Percentiles rank a stretch among this genome's conserved stretches.
Evolutionary conservation across 306 rosid genomes (phyloP).

Genomic region (Calophaca sinica): DNA sequence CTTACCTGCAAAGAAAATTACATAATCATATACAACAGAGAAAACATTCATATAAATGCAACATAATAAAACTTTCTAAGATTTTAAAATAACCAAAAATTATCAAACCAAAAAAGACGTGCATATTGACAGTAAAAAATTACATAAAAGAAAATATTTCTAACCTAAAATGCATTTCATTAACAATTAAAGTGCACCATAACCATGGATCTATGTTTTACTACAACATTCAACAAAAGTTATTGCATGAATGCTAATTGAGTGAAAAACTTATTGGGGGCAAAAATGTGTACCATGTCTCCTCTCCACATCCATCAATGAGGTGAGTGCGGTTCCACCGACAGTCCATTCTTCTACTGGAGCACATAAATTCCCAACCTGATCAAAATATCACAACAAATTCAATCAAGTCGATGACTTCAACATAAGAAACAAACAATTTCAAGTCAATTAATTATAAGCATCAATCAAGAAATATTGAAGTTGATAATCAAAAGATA

Average conservation of each 20-base stretch:
- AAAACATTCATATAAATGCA: slow-evolving; percentile 38
- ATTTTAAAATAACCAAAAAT: neutral
- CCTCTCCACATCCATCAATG: slow-evolving; percentile 97
- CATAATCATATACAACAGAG: slow-evolving; percentile 22
- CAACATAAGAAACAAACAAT: slow-evolving; percentile 18
- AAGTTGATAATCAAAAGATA: slow-evolving; percentile 29
- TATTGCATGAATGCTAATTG: slow-evolving; percentile 10
- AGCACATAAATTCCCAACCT: slow-evolving; percentile 93
- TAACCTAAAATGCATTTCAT: slow-evolving; percentile 21
- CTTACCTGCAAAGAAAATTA: slow-evolving; percentile 69
- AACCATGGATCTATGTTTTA: slow-evolving; percentile 2
- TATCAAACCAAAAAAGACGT: neutral
- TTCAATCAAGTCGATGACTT: slow-evolving; percentile 34
- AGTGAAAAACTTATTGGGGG: neutral
- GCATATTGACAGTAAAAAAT: neutral
- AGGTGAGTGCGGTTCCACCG: slow-evolving; percentile 91
- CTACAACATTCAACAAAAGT: neutral
- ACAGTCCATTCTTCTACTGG: slow-evolving; percentile 93
- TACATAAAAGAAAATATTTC: neutral
- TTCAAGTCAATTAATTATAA: neutral
- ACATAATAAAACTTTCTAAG: neutral
- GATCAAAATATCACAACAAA: slow-evolving; percentile 41
- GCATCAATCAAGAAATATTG: slow-evolving; percentile 30
- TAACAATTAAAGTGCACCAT: slow-evolving; percentile 17
- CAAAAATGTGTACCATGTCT: slow-evolving; percentile 77